A percentile compares a stretch with the other conserved stretches of the same genome.
Evolutionary conservation across 495 filamentous ascomycete species (phyloP).

Genomic region (Lichina pygmaea): DNA sequence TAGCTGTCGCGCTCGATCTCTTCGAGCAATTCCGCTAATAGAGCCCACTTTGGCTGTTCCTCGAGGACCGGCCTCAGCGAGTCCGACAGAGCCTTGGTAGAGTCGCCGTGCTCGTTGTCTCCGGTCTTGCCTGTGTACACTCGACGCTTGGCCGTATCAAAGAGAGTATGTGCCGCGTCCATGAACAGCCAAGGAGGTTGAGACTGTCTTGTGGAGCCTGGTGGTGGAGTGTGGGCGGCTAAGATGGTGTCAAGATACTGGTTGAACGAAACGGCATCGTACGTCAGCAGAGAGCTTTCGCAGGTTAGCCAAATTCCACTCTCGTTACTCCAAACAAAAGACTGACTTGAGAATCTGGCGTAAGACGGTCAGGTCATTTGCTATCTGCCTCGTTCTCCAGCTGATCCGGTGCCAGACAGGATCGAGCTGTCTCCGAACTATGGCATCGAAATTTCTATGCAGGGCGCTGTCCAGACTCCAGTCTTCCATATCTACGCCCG

Average conservation of each 20-base stretch:
- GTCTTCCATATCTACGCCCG: constrained; percentile 81
- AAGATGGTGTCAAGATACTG: constrained; percentile 87
- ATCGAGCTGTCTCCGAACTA: constrained; percentile 72
- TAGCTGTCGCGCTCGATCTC: constrained; percentile 87
- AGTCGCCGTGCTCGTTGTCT: constrained; percentile 16
- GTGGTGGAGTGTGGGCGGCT: constrained; percentile 65
- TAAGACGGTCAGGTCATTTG: constrained; percentile 62
- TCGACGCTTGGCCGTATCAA: constrained; percentile 65
- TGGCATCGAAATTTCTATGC: constrained; percentile 73
- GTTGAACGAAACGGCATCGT: constrained; percentile 77
- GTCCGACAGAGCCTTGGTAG: constrained; percentile 23
- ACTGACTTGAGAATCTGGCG: constrained; percentile 54
- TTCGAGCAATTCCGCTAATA: constrained; percentile 62
- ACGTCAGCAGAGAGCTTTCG: constrained; percentile 38
- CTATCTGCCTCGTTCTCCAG: constrained; percentile 84
- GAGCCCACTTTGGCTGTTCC: constrained; percentile 79
- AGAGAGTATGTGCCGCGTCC: constrained; percentile 83
- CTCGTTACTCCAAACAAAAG: not conserved
- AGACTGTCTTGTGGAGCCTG: constrained; percentile 62
- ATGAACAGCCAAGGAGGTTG: constrained; percentile 94
- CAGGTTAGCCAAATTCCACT: not conserved
- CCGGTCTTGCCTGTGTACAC: constrained; percentile 54
- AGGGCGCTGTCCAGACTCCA: constrained; percentile 93
- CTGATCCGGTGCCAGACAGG: constrained; percentile 94
- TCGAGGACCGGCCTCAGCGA: constrained; percentile 74